These are phyloP conservation scores for Trichophyton schoenleinii DNA, from an alignment of 2,329 filamentous ascomycete species.

Conservation along the genomic window DNA sequence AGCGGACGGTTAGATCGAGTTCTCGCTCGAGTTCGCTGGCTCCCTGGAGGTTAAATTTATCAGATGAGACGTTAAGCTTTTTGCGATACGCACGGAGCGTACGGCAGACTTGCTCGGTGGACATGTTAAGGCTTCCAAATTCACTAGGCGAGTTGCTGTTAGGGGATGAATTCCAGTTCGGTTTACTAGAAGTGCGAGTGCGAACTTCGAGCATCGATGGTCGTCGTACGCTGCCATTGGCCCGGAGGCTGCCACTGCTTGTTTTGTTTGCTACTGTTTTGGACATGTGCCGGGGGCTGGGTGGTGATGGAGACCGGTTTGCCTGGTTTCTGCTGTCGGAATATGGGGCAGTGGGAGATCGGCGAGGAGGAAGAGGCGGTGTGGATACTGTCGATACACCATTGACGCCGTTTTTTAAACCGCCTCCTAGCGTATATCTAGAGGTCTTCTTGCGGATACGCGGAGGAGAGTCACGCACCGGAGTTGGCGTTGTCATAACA, in stretches of 20 bases:
- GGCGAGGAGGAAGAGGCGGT: conserved; percentile 20
- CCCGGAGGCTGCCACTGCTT: conserved; percentile 19
- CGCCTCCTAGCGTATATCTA: conserved; percentile 36
- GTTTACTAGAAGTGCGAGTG: conserved; percentile 33
- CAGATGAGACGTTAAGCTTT: conserved; percentile 39
- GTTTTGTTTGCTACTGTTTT: conserved; percentile 14
- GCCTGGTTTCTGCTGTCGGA: conserved; percentile 18
- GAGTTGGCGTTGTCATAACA: conserved; percentile 31
- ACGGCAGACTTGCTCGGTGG: conserved; percentile 47
- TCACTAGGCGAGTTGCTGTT: conserved; percentile 23
- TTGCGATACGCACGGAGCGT: conserved; percentile 48
- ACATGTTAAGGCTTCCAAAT: conserved; percentile 37
- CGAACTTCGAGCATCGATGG: conserved; percentile 39
- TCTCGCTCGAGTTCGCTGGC: conserved; percentile 47
- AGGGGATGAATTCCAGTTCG: conserved; percentile 19
- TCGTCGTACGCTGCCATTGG: conserved; percentile 29
- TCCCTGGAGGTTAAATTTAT: conserved; percentile 32
- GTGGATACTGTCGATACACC: conserved; percentile 17
- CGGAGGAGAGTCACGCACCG: conserved; percentile 38
- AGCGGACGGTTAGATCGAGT: conserved; percentile 34
- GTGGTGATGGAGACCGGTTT: conserved; percentile 28
- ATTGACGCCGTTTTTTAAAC: conserved; percentile 20
- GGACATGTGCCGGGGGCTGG: conserved; percentile 20
- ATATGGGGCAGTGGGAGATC: conserved; percentile 20
- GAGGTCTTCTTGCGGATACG: conserved; percentile 45